Percentiles rank a stretch among this genome's conserved stretches.
Conservation (phyloP, 1,139 yeast species). For the Blastobotrys persicus region DNA sequence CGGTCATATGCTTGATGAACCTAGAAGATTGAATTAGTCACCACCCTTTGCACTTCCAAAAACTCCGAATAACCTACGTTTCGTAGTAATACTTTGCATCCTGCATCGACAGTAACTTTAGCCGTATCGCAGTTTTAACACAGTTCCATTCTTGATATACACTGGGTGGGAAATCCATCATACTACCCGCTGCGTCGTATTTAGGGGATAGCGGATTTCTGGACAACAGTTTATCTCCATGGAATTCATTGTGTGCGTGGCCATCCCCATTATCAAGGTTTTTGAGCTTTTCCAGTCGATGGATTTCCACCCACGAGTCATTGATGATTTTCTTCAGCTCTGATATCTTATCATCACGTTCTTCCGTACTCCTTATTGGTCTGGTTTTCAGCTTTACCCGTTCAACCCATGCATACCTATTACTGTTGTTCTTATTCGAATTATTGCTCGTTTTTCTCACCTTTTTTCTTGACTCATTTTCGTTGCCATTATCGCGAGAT, state of each 20-base stretch:
- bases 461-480: slow-evolving; percentile 1
- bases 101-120: slow-evolving; percentile 32
- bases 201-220: slow-evolving; percentile 29
- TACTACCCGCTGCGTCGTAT: slow-evolving; percentile 30
- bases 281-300: slow-evolving; percentile 26
- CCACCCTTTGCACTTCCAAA: no score
- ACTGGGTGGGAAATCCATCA: slow-evolving; percentile 37
- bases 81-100: slow-evolving; percentile 39
- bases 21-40: background rate
- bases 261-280: background rate
- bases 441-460: slow-evolving; percentile 1
- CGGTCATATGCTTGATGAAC: background rate
- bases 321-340: slow-evolving; percentile 14
- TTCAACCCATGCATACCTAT: slow-evolving; percentile 5
- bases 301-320: slow-evolving; percentile 22
- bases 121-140: slow-evolving; percentile 43
- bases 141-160: slow-evolving; percentile 45
- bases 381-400: slow-evolving; percentile 6
- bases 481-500: background rate
- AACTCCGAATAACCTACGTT: slow-evolving; percentile 36
- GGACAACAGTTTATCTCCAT: slow-evolving; percentile 13
- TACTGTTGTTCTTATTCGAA: background rate
- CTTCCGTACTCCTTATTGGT: slow-evolving; percentile 4
- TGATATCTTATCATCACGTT: slow-evolving; percentile 5
- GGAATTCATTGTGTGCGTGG: background rate